Conservation (phyloP, 805 yeast species). For the Ogataea siamensis region DNA sequence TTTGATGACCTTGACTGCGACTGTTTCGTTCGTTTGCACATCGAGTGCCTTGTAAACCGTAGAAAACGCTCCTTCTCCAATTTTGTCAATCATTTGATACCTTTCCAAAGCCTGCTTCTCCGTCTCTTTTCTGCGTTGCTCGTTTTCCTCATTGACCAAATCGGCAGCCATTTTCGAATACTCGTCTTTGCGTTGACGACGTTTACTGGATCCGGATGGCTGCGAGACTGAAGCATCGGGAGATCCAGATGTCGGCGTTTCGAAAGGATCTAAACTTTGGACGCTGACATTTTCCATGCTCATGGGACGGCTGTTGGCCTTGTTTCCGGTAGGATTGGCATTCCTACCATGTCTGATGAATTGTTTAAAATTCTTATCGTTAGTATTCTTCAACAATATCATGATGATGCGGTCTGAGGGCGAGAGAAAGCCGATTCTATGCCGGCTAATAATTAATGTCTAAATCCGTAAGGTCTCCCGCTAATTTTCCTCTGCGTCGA, state of each 20-base stretch:
- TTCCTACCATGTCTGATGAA: slow-evolving; percentile 43
- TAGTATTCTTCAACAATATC: slow-evolving; percentile 3
- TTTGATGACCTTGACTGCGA: slow-evolving; percentile 61
- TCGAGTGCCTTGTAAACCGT: slow-evolving; percentile 50
- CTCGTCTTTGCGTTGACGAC: slow-evolving; percentile 27
- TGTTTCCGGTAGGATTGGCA: slow-evolving; percentile 14
- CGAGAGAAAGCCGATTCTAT: too few relatives aligned
- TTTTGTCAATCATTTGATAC: slow-evolving; percentile 44
- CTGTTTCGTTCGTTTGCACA: slow-evolving; percentile 36
- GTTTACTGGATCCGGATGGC: slow-evolving; percentile 5
- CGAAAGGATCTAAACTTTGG: slow-evolving; percentile 1
- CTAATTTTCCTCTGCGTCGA: neutral
- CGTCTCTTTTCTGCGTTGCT: slow-evolving; percentile 20
- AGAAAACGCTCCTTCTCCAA: slow-evolving; percentile 65
- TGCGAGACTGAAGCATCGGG: slow-evolving; percentile 4
- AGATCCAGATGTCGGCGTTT: neutral
- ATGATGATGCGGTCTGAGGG: too few relatives aligned
- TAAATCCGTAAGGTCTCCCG: too few relatives aligned
- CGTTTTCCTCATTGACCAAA: slow-evolving; percentile 33
- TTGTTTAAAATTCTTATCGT: slow-evolving; percentile 38
- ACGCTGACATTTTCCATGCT: slow-evolving; percentile 9
- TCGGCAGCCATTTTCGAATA: slow-evolving; percentile 34
- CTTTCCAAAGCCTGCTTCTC: slow-evolving; percentile 31
- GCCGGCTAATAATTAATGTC: too few relatives aligned
- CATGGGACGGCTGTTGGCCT: slow-evolving; percentile 10